Conservation (phyloP, 1,139 yeast genomes). For the Debaryomyces psychrophilus region DNA sequence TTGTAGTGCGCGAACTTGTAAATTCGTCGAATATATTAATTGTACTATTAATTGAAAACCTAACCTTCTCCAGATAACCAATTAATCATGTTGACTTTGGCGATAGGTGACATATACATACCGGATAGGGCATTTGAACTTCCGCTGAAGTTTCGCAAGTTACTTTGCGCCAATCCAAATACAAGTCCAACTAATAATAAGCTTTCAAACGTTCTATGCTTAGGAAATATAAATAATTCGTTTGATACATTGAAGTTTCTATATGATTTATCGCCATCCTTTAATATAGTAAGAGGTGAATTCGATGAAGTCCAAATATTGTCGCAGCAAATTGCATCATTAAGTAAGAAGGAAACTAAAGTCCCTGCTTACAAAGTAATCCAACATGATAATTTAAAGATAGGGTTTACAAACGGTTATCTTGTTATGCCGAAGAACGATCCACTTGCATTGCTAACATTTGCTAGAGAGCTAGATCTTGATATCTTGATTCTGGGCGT, state of each 20-base stretch:
- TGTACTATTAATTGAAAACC: background rate
- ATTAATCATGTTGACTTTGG: constrained; percentile 73
- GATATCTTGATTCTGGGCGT: constrained; percentile 97
- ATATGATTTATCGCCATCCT: constrained; percentile 67
- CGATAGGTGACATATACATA: constrained; percentile 86
- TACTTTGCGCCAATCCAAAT: constrained; percentile 57
- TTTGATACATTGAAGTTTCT: constrained; percentile 65
- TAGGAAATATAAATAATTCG: constrained; percentile 84
- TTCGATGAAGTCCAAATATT: constrained; percentile 46
- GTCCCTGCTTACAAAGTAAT: constrained; percentile 71
- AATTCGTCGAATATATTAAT: background rate
- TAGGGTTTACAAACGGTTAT: constrained; percentile 87
- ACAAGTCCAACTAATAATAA: constrained; percentile 57
- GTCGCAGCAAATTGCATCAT: constrained; percentile 34
- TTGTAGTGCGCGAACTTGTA: constrained; percentile 7
- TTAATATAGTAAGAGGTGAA: constrained; percentile 82
- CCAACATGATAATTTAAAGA: constrained; percentile 67
- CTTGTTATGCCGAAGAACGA: constrained; percentile 84
- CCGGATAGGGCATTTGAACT: constrained; percentile 79
- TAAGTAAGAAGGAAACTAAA: constrained; percentile 39
- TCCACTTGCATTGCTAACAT: constrained; percentile 77
- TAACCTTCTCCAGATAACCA: background rate
- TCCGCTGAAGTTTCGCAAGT: constrained; percentile 64
- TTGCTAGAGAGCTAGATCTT: constrained; percentile 90
- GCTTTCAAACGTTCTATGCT: constrained; percentile 79